These are phyloP conservation scores for Vanrija humicola DNA, from an alignment of 1,284 basidiomycete species.

Conservation along the genomic window DNA sequence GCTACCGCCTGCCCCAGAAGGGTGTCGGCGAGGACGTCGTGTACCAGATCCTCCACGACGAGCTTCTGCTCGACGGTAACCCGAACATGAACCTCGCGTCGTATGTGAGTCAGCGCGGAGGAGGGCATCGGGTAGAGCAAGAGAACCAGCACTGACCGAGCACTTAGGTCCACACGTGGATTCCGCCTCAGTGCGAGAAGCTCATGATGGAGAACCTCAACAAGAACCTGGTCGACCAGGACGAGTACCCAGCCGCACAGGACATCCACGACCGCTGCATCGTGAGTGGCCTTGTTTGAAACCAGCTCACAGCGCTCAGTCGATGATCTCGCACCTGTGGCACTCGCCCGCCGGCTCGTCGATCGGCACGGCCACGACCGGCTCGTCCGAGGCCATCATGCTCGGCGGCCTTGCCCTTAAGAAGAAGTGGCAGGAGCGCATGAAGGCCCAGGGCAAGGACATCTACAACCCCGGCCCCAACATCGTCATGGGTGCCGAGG, in stretches of 20 bases:
- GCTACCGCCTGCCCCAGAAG: conserved; percentile 47
- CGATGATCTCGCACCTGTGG: conserved; percentile 90
- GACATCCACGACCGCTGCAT: conserved; percentile 71
- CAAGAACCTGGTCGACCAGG: conserved; percentile 86
- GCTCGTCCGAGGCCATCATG: conserved; percentile 87
- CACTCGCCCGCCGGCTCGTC: conserved; percentile 72
- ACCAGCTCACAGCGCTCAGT: conserved; percentile 36
- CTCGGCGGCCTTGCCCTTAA: conserved; percentile 94
- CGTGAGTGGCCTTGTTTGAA: conserved; percentile 17
- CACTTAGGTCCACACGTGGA: conserved; percentile 63
- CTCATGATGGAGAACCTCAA: conserved; percentile 78
- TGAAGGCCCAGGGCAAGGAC: conserved; percentile 79
- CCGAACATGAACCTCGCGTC: conserved; percentile 74
- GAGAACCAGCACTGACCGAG: background rate
- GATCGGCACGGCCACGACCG: conserved; percentile 88
- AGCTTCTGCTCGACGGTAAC: conserved; percentile 73
- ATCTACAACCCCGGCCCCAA: conserved; percentile 73
- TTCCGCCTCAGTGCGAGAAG: conserved; percentile 60
- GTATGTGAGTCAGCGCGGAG: conserved; percentile 7
- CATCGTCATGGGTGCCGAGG: conserved; percentile 62
- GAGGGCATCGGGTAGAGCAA: background rate
- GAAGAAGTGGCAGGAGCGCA: conserved; percentile 83
- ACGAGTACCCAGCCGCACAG: conserved; percentile 80
- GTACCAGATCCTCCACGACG: conserved; percentile 80
- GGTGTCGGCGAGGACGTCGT: conserved; percentile 52